Percentiles rank a stretch among this genome's conserved stretches.
Evolutionary conservation across 169 alveolate genomes (phyloP).

Genomic region (Prorocentrum cordatum): DNA sequence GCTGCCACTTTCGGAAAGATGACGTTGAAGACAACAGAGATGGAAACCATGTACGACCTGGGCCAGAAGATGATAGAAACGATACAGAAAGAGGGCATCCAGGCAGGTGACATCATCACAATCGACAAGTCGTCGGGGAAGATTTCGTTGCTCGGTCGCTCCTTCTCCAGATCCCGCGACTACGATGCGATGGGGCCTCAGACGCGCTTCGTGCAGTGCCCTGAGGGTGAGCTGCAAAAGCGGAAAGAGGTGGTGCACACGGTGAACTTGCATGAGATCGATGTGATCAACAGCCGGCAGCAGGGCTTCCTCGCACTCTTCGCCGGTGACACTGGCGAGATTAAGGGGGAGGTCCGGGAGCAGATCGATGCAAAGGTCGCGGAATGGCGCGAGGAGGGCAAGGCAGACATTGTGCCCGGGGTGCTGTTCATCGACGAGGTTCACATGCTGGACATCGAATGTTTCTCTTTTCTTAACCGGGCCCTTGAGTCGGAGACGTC

Average conservation of each 20-base stretch:
- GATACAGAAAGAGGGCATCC: constrained; percentile 81
- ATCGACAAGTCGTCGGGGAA: constrained; percentile 96
- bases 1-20: too few species aligned
- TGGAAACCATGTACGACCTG: constrained; percentile 94
- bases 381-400: constrained; percentile 98
- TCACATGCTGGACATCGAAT: constrained; percentile 99
- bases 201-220: constrained; percentile 89
- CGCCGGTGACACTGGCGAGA: constrained; percentile 99
- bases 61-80: constrained; percentile 71
- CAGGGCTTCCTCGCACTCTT: constrained; percentile 97
- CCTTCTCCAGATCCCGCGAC: constrained; percentile 93
- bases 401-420: constrained; percentile 94
- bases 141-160: constrained; percentile 94
- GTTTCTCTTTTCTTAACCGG: constrained; percentile 94
- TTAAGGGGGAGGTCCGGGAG: constrained; percentile 90
- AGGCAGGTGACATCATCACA: constrained; percentile 89
- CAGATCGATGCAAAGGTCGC: constrained; percentile 96
- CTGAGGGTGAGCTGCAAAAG: constrained; percentile 98
- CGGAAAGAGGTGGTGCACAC: constrained; percentile 96
- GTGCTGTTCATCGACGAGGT: constrained; percentile 98
- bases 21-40: constrained; percentile 95
- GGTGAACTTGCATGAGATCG: constrained; percentile 98
- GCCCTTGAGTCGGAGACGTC: constrained; percentile 94
- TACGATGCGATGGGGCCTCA: constrained; percentile 97
- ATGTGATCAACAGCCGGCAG: constrained; percentile 91